Base-by-base conservation (phyloP, 2,329 filamentous ascomycete species). In the Diaporthe australafricana region DNA sequence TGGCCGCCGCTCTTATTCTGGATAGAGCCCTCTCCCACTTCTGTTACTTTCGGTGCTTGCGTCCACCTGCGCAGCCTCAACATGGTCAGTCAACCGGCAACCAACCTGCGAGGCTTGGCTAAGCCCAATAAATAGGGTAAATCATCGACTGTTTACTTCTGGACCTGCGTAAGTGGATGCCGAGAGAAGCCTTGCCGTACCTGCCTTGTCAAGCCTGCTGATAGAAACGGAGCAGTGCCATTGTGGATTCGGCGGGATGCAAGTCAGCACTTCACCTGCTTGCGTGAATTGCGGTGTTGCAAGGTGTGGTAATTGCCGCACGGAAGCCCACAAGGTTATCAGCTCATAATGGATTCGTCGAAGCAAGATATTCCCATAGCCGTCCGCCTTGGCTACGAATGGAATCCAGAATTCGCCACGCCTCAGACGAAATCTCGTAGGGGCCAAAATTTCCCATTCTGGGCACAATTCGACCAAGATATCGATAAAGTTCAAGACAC, bases 21-120 rank as follows among this genome's bases (percentile, higher is more conserved):
- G 35, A 57, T 42, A 57, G 27, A 57, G 3, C 35, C 35, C 7
- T 20, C 55, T 57, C n/a, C 35, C 22, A 25, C 14, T 20, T 9
- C n/a, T 5, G 20, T 42, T 22, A 25, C 27, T 14, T 20, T n/a
- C 38, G 3, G 3, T 27, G 20, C 22, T 12, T 57, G 12, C 35
- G 14, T 20, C 35, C 22, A 22, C 14, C 7, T 3, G 4, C 12
- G 55, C 55, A 42, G n/a, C 35, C 5, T 9, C 32, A 20, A 57
- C 22, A 57, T 57, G 55, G 55, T 57, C 55, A 57, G 55, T 57
- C n/a, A 57, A 27, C 35, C 27, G 35, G 22, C 14, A 57, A 57
- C 9, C 14, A 20, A 3, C 7, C 22, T 20, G 30, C 6, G 35
- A 27, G 16, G 2, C 55, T 42, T 42, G 22, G 55, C 55, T 57